Base-by-base conservation (phyloP, 345 rosid species). In the Linum lewisii region DNA sequence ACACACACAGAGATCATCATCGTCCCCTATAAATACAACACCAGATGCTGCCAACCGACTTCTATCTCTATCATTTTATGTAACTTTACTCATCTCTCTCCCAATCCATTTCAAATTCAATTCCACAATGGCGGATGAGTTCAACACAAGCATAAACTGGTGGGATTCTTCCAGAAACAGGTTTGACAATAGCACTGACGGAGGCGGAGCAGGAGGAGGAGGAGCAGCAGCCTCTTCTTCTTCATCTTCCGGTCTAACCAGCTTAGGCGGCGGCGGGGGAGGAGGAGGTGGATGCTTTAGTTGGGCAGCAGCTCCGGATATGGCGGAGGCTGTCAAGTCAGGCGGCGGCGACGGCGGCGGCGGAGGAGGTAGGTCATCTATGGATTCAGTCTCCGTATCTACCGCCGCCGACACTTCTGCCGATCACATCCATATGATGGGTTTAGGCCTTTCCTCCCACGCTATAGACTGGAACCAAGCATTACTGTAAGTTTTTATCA, bases 401-500 rank as follows among this genome's bases (percentile, higher is more conserved):
- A 15, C 47, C 13, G 11, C 47, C 8, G 47, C 47, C 3, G 47
- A 42, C 18, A 42, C 8, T 42, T 42, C 47, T 13, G 68, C 51
- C 21, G 70, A 75, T 47, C 65, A 76, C 26, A 76, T 82, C 53
- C 89, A 89, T 21, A 79, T 89, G 88, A 93, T 93, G 89, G 86
- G 85, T 32, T 65, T 93, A 70, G 95, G 90, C 47, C 89, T 93
- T 54, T 82, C 99, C 60, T 83, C 95, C 1, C 99, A 77, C 37
- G 72, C 84, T 80, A 68, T 85, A 70, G 95, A 89, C 29, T 89
- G 99, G 97, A 85, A 84, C 63, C 95, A 82, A 63, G 62, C 87
- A n/a, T 74, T 89, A 62, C 63, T 87, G 99, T 93, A 69, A 87
- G 81, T 73, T 24, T 56, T 25, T 25, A 4, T 16, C 5, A 15